Base-by-base conservation (phyloP, 148 eudicot genomes). In the Pouteria glomerata region DNA sequence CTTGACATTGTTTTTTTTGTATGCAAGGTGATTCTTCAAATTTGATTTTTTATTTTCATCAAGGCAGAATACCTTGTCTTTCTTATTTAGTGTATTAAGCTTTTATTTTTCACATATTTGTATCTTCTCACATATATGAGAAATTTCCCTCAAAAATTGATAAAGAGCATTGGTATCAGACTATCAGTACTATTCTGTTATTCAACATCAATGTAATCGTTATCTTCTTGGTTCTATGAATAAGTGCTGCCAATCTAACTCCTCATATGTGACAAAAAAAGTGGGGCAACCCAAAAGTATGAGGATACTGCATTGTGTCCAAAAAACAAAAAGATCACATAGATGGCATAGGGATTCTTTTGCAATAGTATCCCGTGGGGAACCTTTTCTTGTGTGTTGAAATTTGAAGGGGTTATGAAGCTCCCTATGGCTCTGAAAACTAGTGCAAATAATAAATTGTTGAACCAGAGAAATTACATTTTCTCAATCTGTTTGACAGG, bases 401-500 rank as follows among this genome's bases (percentile, higher is more conserved):
- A 26, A 27, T 57, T 57, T 13, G 61, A 29, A 57, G 26, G 18
- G 10, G 4, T 29, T 57, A 3, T 29, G 26, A 26, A 0, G 13
- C 11, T 27, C 18, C 27, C 27, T 2, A 57, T 26, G 11, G 16
- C 61, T 57, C n/a, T n/a, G 61, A 23, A 26, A 16, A 26, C 61
- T 12, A 29, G 42, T 60, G 41, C 42, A n/a, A n/a, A n/a, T n/a
- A 65, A 65, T 18, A 16, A n/a, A 3, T 29, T 67, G 6, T 31
- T 74, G n/a, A 26, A 26, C 16, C 16, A 48, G 56, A 65, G 57
- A 44, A 1, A 27, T 44, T 24, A 56, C n/a, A 29, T 24, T 10
- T 23, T 63, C 42, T 57, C 66, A 12, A 35, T 61, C 13, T 70
- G n/a, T 57, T 72, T 37, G 24, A 13, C 88, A 94, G 98, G 33